Base-by-base conservation (phyloP, 441 rosid species). In the Mallotus japonicus region DNA sequence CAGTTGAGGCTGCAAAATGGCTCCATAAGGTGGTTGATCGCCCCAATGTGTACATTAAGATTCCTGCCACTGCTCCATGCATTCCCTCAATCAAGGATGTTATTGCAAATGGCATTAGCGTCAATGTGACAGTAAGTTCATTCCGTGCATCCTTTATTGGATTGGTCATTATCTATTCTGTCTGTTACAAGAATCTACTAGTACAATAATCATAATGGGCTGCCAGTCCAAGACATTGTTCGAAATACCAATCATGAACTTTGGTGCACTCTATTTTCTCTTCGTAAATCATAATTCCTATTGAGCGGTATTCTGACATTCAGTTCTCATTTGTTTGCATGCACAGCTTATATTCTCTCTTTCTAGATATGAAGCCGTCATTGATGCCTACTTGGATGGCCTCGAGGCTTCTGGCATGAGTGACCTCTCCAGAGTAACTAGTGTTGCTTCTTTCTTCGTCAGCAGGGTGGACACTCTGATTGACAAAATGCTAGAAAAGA, bases 341-440 rank as follows among this genome's bases (percentile, higher is more conserved):
- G 73, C 66, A 61, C 95, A 93, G 99, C 94, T 95, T 70, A 93
- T 95, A 76, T 95, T 95, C 88, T 95, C 99, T 28, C 83, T 95
- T 55, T 81, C 91, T 4, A 85, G 98, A 87, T 95, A 95, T 63
- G 98, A 95, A 81, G 97, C 92, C n/a, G 97, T 95, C 67, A 89
- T 95, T 13, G 99, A 95, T 86, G 96, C 99, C 66, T 95, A 93
- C 74, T 80, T 95, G 89, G 98, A 95, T 86, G 99, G 99, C 74
- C 98, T 95, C 3, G 99, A 95, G 85, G 92, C 95, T 8, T 95
- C 98, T 78, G 96, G 97, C 69, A 84, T 91, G 54, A 80, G 78
- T 81, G 98, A 95, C 76, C 97, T 95, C 78, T 95, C 98, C 12
- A 89, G 84, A 83, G 97, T 93, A 74, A 96, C 98, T 3, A 93